Base-by-base conservation (phyloP, 192 early-diverging fungal species). In the Umbelopsis isabellina region DNA sequence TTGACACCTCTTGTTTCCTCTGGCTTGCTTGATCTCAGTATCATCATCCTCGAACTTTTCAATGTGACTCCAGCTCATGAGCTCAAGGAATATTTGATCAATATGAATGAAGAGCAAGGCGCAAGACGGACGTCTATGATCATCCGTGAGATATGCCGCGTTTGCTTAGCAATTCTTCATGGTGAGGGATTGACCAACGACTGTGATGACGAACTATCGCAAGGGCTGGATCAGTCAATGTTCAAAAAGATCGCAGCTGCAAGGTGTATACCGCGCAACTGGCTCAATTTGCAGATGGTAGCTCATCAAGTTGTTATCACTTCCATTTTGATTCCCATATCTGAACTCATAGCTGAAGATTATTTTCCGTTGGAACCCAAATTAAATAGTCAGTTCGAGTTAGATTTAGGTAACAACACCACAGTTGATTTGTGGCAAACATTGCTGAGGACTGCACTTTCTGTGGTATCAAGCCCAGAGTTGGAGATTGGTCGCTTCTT, bases 401-500 rank as follows among this genome's bases (percentile, higher is more conserved):
- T 48, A 18, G 69, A 75, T 1, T 25, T 51, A 4, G 58, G 71
- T 41, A 65, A 71, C 21, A 65, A 4, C 41, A 25, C 33, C 4
- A 5, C 27, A 30, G 3, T 50, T 6, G 52, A 18, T 0, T 30
- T 80, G 16, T 83, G 79, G 73, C 27, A 35, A 35, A 27, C 27
- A 35, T 25, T 61, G 13, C 18, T 61, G 11, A 25, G 46, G 11
- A 51, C 69, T 16, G 71, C 72, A 10, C 69, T 92, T 21, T 67
- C 80, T 6, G 72, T 89, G 4, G 71, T 92, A 4, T 84, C 83
- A 23, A 88, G 82, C 49, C 80, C 75, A 30, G 79, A 76, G 68
- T 68, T 89, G 37, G 82, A 87, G 45, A 80, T 88, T n/a, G 88
- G 88, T 69, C 70, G 77, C 6, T 88, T 86, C 70, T 66, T 79